Evolutionary conservation across 768 basidiomycete genomes (phyloP).

Genomic region (Suillus occidentalis): DNA sequence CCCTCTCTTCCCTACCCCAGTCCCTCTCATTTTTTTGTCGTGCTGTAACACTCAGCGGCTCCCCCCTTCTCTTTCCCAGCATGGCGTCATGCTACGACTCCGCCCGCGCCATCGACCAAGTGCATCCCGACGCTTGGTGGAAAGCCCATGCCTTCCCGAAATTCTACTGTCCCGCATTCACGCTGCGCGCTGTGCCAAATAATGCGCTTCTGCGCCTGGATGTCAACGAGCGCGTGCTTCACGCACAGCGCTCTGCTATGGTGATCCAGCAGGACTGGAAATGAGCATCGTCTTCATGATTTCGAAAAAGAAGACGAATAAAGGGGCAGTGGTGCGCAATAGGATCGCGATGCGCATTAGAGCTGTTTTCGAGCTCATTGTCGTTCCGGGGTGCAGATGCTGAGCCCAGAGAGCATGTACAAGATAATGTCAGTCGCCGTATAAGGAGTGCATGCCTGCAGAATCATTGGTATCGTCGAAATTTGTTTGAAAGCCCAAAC

Average conservation of each 20-base stretch:
- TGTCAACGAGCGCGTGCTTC: neutral
- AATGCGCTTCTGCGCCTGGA: neutral
- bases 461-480: neutral
- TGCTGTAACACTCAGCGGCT: neutral
- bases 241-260: neutral
- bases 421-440: neutral
- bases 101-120: neutral
- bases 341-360: slow-evolving; percentile 1
- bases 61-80: slow-evolving; percentile 1
- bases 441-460: neutral
- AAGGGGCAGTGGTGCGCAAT: slow-evolving; percentile 2
- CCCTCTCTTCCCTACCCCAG: neutral
- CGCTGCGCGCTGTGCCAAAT: slow-evolving; percentile 4
- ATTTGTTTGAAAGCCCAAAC: neutral
- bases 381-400: neutral
- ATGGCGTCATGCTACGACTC: neutral
- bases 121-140: neutral
- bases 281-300: slow-evolving; percentile 3
- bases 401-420: neutral
- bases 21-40: neutral
- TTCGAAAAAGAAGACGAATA: slow-evolving; percentile 3
- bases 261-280: neutral
- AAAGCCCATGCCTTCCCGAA: neutral
- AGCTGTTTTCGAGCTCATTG: slow-evolving; percentile 2
- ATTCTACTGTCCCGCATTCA: slow-evolving; percentile 3